phyloP scores from a whole-genome alignment of 441 rosid species.

The Monsonia emarginata region DNA sequence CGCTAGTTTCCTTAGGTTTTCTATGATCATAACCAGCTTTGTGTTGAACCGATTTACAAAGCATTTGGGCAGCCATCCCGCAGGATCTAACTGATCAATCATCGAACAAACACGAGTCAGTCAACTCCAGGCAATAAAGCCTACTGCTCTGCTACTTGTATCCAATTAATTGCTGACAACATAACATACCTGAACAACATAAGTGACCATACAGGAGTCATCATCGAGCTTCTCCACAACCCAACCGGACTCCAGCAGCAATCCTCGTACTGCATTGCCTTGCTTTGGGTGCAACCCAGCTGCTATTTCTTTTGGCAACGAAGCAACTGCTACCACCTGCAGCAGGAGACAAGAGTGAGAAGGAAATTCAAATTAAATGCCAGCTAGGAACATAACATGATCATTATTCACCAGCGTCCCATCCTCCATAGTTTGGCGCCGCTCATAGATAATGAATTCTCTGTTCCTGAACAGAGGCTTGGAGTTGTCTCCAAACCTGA shows the following conservation, averaged over 20 bases:
- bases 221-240: conserved; percentile 69
- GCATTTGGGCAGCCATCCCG: conserved; percentile 79
- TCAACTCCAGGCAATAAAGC: too few species aligned
- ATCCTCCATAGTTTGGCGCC: conserved; percentile 74
- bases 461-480: conserved; percentile 64
- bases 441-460: conserved; percentile 67
- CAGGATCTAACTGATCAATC: conserved; percentile 78
- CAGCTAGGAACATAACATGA: too few species aligned
- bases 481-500: conserved; percentile 58
- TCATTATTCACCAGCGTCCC: conserved; percentile 56
- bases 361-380: too few species aligned
- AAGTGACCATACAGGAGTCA: conserved; percentile 60
- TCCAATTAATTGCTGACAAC: not conserved
- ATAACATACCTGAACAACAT: conserved; percentile 46
- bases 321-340: conserved; percentile 71
- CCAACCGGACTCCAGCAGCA: conserved; percentile 72
- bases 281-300: conserved; percentile 64
- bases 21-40: conserved; percentile 63
- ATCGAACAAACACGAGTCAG: too few species aligned
- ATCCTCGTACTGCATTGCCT: conserved; percentile 48
- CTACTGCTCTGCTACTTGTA: too few species aligned
- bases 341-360: too few species aligned
- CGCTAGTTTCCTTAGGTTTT: conserved; percentile 43
- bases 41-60: conserved; percentile 65
- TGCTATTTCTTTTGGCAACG: conserved; percentile 68